phyloP scores from a whole-genome alignment of 495 filamentous ascomycete species.

The Penicillium coprophilum region DNA sequence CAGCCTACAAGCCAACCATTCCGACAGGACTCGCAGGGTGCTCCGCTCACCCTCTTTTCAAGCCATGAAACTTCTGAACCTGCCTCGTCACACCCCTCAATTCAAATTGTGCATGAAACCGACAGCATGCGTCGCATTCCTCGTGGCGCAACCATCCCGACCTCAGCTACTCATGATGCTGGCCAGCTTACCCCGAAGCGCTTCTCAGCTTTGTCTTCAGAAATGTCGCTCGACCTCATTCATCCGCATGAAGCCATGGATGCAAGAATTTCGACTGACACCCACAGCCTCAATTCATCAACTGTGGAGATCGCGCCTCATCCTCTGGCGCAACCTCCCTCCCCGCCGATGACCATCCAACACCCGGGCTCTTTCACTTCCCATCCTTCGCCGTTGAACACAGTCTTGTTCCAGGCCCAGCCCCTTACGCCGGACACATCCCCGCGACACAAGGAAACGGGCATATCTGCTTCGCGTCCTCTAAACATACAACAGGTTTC shows the following conservation, averaged over 20 bases:
- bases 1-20: constrained; percentile 21
- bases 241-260: constrained; percentile 48
- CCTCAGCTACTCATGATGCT: constrained; percentile 20
- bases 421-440: constrained; percentile 55
- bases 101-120: constrained; percentile 57
- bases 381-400: constrained; percentile 39
- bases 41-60: constrained; percentile 28
- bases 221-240: constrained; percentile 69
- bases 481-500: constrained; percentile 38
- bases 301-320: constrained; percentile 59
- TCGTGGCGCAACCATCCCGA: constrained; percentile 44
- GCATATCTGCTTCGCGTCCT: constrained; percentile 18
- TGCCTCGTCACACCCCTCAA: constrained; percentile 47
- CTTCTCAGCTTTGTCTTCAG: constrained; percentile 75
- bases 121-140: constrained; percentile 57
- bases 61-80: constrained; percentile 34
- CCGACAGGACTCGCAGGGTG: constrained; percentile 11
- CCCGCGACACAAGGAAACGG: constrained; percentile 32
- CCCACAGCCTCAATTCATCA: constrained; percentile 40
- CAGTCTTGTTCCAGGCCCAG: constrained; percentile 42
- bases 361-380: constrained; percentile 53
- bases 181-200: constrained; percentile 25
- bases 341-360: constrained; percentile 73
- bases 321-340: constrained; percentile 70
- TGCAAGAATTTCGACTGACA: constrained; percentile 34